Conservation (phyloP, 805 yeast species). For the Martiniozyma abietophila region DNA sequence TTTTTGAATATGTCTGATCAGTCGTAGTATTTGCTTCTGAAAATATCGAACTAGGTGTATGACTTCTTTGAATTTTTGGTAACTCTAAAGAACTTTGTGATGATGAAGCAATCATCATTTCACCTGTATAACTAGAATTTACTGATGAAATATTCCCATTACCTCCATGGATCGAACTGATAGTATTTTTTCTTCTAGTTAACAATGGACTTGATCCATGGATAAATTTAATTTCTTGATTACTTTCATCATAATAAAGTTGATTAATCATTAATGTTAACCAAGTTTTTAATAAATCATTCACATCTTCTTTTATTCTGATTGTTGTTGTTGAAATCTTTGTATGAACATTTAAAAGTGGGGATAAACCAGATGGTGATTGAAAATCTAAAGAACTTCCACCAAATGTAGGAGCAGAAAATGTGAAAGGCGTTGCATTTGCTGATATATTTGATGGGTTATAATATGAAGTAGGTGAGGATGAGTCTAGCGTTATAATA, state of each 20-base stretch:
- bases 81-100: constrained; percentile 7
- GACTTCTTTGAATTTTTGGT: constrained; percentile 5
- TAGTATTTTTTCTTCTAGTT: constrained; percentile 12
- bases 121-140: constrained; percentile 3
- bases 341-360: constrained; percentile 8
- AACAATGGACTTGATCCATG: constrained; percentile 23
- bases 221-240: constrained; percentile 25
- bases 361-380: constrained; percentile 12
- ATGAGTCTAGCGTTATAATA: constrained; percentile 2
- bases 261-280: constrained; percentile 24
- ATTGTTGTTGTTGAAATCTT: constrained; percentile 19
- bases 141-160: constrained; percentile 1
- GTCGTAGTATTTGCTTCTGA: too few species aligned
- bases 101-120: constrained; percentile 2
- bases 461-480: constrained; percentile 8
- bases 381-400: constrained; percentile 7
- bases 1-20: too few species aligned
- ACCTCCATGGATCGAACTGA: constrained; percentile 3
- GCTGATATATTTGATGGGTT: constrained; percentile 1
- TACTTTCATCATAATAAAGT: constrained; percentile 21
- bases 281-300: constrained; percentile 36
- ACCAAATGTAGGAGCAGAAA: constrained; percentile 5
- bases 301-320: constrained; percentile 34
- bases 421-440: constrained; percentile 9
- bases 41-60: neutral